Conservation (phyloP, 2,329 filamentous ascomycete species). For the Ambrosiella cleistominuta region DNA sequence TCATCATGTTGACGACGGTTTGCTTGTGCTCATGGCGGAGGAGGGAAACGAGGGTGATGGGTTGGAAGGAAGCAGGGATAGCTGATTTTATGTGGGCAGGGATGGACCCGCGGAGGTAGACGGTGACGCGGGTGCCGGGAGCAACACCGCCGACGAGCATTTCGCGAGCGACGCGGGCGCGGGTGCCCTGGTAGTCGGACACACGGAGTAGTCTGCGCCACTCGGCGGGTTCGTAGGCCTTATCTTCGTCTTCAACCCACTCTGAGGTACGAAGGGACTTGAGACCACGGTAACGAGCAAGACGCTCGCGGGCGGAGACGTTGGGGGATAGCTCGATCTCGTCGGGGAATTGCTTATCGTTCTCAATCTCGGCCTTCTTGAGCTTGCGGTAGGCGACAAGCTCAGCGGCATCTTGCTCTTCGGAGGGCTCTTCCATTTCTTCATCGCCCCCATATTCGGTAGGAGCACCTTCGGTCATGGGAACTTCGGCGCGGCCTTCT, state of each 20-base stretch:
- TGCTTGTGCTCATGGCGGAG: conserved; percentile 91
- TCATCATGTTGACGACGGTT: conserved; percentile 73
- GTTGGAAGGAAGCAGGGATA: conserved; percentile 30
- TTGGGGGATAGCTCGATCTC: conserved; percentile 89
- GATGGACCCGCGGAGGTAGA: conserved; percentile 47
- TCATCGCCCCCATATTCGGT: conserved; percentile 91
- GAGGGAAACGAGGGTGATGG: conserved; percentile 66
- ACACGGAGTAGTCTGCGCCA: conserved; percentile 77
- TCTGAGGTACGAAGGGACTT: conserved; percentile 77
- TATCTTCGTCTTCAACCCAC: conserved; percentile 82
- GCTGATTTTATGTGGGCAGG: conserved; percentile 28
- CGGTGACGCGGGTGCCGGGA: conserved; percentile 64
- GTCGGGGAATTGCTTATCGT: conserved; percentile 90
- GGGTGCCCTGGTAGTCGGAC: conserved; percentile 74
- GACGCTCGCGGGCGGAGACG: conserved; percentile 66
- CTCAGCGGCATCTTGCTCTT: conserved; percentile 60
- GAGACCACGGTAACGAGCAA: conserved; percentile 73
- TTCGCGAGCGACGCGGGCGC: conserved; percentile 60
- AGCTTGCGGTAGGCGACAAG: conserved; percentile 65
- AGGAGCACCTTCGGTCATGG: conserved; percentile 53
- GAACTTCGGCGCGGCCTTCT: conserved; percentile 47
- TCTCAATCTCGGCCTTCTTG: conserved; percentile 63
- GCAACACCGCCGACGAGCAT: conserved; percentile 74
- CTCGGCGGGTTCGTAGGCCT: conserved; percentile 70
- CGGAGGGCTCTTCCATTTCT: conserved; percentile 72